A percentile compares a stretch with the other conserved stretches of the same genome.
Conservation (phyloP, 148 eudicot species). For the Spergularia bocconei region DNA sequence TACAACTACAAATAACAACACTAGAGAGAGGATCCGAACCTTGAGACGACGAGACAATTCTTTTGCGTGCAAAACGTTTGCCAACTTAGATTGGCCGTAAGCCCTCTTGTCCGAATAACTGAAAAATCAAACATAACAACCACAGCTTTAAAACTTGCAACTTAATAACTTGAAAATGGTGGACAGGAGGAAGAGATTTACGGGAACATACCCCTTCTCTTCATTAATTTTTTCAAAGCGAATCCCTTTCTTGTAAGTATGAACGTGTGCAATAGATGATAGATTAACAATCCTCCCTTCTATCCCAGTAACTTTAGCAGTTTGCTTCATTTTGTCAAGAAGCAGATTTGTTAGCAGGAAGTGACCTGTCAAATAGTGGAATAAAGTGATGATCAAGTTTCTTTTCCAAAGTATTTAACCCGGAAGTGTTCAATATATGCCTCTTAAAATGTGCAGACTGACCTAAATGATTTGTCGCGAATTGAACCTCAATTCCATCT, state of each 20-base stretch:
- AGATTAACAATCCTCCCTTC: constrained; percentile 79
- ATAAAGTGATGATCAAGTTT: neutral
- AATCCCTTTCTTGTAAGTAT: constrained; percentile 53
- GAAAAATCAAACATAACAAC: constrained; percentile 7
- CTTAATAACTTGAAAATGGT: no score
- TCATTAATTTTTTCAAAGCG: constrained; percentile 55
- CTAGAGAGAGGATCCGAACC: constrained; percentile 41
- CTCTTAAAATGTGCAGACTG: neutral
- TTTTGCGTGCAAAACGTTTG: constrained; percentile 68
- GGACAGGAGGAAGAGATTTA: neutral
- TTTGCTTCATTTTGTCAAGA: constrained; percentile 75
- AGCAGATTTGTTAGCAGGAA: constrained; percentile 69
- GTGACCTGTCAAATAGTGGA: constrained; percentile 45
- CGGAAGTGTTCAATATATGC: neutral
- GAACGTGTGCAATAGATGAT: constrained; percentile 63
- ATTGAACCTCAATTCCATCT: constrained; percentile 85
- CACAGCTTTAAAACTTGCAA: no score
- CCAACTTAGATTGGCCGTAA: constrained; percentile 84
- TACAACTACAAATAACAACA: no score
- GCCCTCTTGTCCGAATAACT: constrained; percentile 79
- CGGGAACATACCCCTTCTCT: constrained; percentile 34
- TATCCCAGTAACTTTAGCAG: constrained; percentile 52
- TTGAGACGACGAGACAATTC: constrained; percentile 72
- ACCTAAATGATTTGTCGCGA: constrained; percentile 90
- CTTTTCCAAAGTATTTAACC: neutral